Percentiles rank a stretch among this genome's conserved stretches.
These are phyloP conservation scores for Amborella trichopoda DNA, from an alignment of 164 flowering plant species.

Conservation along the genomic window DNA sequence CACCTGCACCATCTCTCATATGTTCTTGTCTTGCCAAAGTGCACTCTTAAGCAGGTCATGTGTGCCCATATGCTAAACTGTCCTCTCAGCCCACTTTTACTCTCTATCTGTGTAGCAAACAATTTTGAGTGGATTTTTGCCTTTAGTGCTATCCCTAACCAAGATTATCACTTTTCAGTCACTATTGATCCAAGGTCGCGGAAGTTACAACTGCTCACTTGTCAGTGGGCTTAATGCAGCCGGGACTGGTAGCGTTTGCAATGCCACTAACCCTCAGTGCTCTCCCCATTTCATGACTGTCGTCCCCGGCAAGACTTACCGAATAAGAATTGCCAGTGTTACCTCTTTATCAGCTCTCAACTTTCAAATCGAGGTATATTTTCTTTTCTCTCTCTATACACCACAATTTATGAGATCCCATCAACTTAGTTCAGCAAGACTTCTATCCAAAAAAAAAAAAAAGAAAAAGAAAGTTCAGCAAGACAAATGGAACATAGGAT, in stretches of 20 bases:
- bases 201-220: slow-evolving; percentile 57
- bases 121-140: too few species aligned
- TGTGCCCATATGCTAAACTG: too few species aligned
- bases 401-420: neutral
- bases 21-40: too few species aligned
- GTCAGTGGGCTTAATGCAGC: slow-evolving; percentile 10
- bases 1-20: too few species aligned
- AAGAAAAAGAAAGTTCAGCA: neutral
- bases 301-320: slow-evolving; percentile 67
- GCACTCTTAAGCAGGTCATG: too few species aligned
- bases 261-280: slow-evolving; percentile 50
- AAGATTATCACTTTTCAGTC: slow-evolving; percentile 76
- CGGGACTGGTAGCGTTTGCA: slow-evolving; percentile 27
- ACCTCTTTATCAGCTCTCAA: slow-evolving; percentile 69
- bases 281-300: slow-evolving; percentile 42
- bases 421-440: neutral
- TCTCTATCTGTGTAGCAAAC: too few species aligned
- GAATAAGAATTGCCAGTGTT: slow-evolving; percentile 58
- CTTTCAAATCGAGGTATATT: slow-evolving; percentile 59
- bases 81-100: too few species aligned
- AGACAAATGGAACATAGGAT: too few species aligned
- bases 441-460: neutral
- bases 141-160: too few species aligned
- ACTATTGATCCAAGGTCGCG: slow-evolving; percentile 74
- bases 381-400: neutral